These are phyloP conservation scores for Neurospora africana DNA, from an alignment of 495 filamentous ascomycete species.

Conservation along the genomic window DNA sequence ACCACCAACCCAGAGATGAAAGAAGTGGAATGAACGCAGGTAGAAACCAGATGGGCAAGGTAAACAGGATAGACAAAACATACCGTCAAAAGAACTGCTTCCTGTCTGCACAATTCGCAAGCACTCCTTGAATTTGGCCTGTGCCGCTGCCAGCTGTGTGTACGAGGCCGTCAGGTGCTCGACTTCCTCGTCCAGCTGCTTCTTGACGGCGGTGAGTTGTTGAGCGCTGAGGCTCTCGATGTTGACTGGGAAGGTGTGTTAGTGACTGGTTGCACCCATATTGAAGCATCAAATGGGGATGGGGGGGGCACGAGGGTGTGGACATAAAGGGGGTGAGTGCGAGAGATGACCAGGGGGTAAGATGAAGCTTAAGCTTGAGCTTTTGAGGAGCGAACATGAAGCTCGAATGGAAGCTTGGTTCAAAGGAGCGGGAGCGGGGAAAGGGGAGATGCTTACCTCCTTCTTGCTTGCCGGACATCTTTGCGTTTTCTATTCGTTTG, in stretches of 20 bases:
- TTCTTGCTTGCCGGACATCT: neutral
- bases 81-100: conserved; percentile 31
- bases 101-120: conserved; percentile 56
- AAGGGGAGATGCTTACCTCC: neutral
- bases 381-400: neutral
- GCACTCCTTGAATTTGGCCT: conserved; percentile 86
- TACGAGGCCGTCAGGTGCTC: conserved; percentile 87
- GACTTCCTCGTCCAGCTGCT: conserved; percentile 89
- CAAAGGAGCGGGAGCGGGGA: neutral
- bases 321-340: neutral
- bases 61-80: neutral
- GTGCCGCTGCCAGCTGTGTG: conserved; percentile 76
- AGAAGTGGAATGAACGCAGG: neutral
- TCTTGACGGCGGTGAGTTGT: conserved; percentile 60
- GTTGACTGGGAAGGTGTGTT: conserved; percentile 20
- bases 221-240: conserved; percentile 40
- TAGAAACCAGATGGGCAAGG: neutral
- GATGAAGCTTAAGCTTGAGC: neutral
- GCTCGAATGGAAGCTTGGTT: neutral
- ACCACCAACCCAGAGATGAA: neutral
- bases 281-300: too few species aligned
- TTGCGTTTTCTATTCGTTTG: neutral
- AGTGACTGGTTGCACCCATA: neutral
- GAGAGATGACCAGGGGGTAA: neutral
- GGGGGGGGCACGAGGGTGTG: too few species aligned